Base-by-base conservation (phyloP, 2,329 filamentous ascomycete genomes). In the Blastomyces gilchristii region DNA sequence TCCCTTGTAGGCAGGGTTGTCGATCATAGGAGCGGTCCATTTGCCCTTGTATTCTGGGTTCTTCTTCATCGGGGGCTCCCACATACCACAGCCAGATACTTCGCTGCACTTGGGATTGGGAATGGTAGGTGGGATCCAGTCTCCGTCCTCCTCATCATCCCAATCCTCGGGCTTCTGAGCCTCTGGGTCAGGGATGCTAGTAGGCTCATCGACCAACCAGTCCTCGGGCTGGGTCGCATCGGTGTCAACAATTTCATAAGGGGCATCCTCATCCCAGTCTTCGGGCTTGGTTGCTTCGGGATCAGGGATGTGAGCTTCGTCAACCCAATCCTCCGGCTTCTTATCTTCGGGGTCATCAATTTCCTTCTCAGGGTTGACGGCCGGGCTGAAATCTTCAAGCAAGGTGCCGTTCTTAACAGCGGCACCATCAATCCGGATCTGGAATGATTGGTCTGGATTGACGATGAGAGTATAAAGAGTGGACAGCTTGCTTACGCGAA, bases 21-120 rank as follows among this genome's bases (percentile, higher is more conserved):
- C 93, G 71, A 99, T 91, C 77, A 87, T 85, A 66, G 91, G 90
- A 57, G 94, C 89, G 69, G 85, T 86, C 94, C 94, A 99, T 84
- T 96, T 96, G 87, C 94, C 94, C 90, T 97, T 97, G 87, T 96
- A 97, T 67, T 83, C 89, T 68, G 91, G 90, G 86, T 97, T 97
- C 82, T 88, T 90, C 81, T 87, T 96, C 85, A 90, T 86, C 69
- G 94, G 94, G 80, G 89, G 86, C 71, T 87, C 83, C 94, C 94
- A 99, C 72, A 88, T 85, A 72, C 94, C 94, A 78, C 94, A 97
- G 73, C 94, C 94, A 80, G 93, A 92, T 69, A 82, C 90, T 64
- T 97, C 93, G 68, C 87, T 85, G 75, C 94, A 97, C 86, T 96
- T 96, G 78, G 93, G 90, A 86, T 99, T 97, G 76, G 91, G 85